These are phyloP conservation scores for Suillus brevipes DNA, from an alignment of 768 basidiomycete species.

Conservation along the genomic window DNA sequence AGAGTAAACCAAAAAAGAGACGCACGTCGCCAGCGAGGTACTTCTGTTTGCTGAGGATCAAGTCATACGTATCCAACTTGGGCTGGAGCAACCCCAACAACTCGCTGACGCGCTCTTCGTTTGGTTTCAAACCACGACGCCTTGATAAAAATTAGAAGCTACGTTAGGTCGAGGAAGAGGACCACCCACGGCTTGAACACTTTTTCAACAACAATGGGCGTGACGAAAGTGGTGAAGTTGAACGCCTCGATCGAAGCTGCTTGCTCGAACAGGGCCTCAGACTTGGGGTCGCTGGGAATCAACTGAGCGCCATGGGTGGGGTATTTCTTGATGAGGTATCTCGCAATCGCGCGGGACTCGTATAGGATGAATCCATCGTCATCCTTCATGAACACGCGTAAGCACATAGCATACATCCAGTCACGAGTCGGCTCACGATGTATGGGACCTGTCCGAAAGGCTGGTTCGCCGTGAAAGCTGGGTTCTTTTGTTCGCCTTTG, in stretches of 20 bases:
- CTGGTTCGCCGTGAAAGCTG: constrained; percentile 47
- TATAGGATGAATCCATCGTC: constrained; percentile 66
- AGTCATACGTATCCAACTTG: constrained; percentile 53
- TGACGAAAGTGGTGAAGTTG: constrained; percentile 49
- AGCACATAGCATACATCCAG: neutral
- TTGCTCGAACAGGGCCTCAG: constrained; percentile 33
- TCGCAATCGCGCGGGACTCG: constrained; percentile 60
- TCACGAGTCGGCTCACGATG: constrained; percentile 28
- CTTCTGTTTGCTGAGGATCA: constrained; percentile 53
- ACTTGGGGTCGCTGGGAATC: constrained; percentile 44
- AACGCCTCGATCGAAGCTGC: constrained; percentile 46
- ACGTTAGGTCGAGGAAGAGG: neutral
- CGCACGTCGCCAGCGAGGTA: constrained; percentile 60
- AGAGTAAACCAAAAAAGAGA: constrained; percentile 28
- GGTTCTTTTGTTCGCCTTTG: constrained; percentile 46
- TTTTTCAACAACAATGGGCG: constrained; percentile 45
- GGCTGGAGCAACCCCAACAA: constrained; percentile 21
- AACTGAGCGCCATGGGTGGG: constrained; percentile 49
- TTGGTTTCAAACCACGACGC: constrained; percentile 20
- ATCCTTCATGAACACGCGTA: constrained; percentile 30
- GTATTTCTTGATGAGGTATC: constrained; percentile 60
- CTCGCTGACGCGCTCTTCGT: constrained; percentile 23
- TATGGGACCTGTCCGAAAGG: constrained; percentile 59
- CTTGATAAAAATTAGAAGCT: constrained; percentile 11
- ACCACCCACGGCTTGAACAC: constrained; percentile 49